Evolutionary conservation across 2,329 filamentous ascomycete species (phyloP).

Genomic region (Alternaria panax): DNA sequence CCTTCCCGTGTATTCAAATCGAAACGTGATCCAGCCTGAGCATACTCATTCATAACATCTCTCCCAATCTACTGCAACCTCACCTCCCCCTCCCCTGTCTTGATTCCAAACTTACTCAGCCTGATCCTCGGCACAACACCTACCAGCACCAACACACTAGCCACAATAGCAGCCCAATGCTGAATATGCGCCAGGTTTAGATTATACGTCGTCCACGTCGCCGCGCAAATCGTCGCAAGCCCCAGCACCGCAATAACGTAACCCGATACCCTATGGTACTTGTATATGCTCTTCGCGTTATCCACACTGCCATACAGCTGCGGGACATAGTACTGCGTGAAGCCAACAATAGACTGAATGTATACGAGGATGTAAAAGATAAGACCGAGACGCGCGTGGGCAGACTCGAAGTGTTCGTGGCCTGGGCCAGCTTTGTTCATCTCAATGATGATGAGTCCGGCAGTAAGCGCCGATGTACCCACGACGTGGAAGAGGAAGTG

Average conservation of each 20-base stretch:
- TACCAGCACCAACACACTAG: slow-evolving; percentile 69
- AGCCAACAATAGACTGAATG: slow-evolving; percentile 78
- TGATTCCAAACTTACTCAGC: slow-evolving; percentile 77
- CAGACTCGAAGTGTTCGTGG: slow-evolving; percentile 77
- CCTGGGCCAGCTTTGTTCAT: slow-evolving; percentile 79
- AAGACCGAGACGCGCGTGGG: slow-evolving; percentile 84
- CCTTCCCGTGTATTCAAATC: too few relatives aligned
- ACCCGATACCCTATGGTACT: slow-evolving; percentile 82
- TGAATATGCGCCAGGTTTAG: slow-evolving; percentile 72
- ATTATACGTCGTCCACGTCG: slow-evolving; percentile 80
- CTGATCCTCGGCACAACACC: slow-evolving; percentile 82
- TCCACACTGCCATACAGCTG: slow-evolving; percentile 78
- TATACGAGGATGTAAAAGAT: slow-evolving; percentile 73
- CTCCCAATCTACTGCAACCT: background rate
- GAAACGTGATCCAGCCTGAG: fast-evolving
- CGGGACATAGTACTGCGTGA: slow-evolving; percentile 82
- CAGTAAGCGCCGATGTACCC: slow-evolving; percentile 67
- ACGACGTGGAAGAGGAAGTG: slow-evolving; percentile 76
- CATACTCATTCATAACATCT: background rate
- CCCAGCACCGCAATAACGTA: slow-evolving; percentile 76
- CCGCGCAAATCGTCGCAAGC: slow-evolving; percentile 75
- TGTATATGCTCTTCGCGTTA: slow-evolving; percentile 83
- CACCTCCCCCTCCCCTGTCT: slow-evolving; percentile 23
- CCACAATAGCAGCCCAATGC: slow-evolving; percentile 77
- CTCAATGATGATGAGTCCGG: slow-evolving; percentile 75